A percentile compares a stretch with the other conserved stretches of the same genome.
Conservation (phyloP, 2,329 filamentous ascomycete genomes). For the Mycogone perniciosa region DNA sequence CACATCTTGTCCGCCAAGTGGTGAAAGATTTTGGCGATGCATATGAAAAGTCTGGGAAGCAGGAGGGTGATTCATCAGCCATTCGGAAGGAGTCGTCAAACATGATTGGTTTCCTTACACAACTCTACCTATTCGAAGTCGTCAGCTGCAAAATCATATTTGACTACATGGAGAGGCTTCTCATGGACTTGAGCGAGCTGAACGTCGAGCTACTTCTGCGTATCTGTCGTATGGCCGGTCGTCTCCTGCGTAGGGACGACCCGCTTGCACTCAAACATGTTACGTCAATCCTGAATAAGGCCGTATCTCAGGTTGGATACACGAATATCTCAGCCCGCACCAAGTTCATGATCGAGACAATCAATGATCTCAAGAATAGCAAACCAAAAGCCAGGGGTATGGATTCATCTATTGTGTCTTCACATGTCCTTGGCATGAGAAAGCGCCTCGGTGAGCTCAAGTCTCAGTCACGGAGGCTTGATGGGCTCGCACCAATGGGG, state of each 20-base stretch:
- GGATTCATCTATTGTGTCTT: slow-evolving; percentile 65
- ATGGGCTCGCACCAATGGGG: slow-evolving; percentile 73
- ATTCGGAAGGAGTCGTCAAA: slow-evolving; percentile 51
- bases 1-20: slow-evolving; percentile 72
- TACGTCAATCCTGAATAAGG: slow-evolving; percentile 68
- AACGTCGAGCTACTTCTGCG: slow-evolving; percentile 86
- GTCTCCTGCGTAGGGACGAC: slow-evolving; percentile 81
- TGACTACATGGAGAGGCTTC: slow-evolving; percentile 77
- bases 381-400: slow-evolving; percentile 69
- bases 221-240: slow-evolving; percentile 74
- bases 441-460: slow-evolving; percentile 79
- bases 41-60: slow-evolving; percentile 43
- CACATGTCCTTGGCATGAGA: slow-evolving; percentile 83
- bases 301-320: slow-evolving; percentile 61
- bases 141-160: slow-evolving; percentile 79
- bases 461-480: slow-evolving; percentile 47
- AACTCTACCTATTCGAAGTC: slow-evolving; percentile 89
- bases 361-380: slow-evolving; percentile 92
- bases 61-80: slow-evolving; percentile 33
- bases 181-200: slow-evolving; percentile 68
- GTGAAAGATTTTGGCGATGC: slow-evolving; percentile 67
- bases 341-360: slow-evolving; percentile 96
- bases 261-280: slow-evolving; percentile 85
- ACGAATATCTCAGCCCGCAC: slow-evolving; percentile 75
- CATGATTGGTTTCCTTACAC: slow-evolving; percentile 72